A percentile compares a stretch with the other conserved stretches of the same genome.
Conservation (phyloP, 2,329 filamentous ascomycete species). For the Pseudogymnoascus sp. region DNA sequence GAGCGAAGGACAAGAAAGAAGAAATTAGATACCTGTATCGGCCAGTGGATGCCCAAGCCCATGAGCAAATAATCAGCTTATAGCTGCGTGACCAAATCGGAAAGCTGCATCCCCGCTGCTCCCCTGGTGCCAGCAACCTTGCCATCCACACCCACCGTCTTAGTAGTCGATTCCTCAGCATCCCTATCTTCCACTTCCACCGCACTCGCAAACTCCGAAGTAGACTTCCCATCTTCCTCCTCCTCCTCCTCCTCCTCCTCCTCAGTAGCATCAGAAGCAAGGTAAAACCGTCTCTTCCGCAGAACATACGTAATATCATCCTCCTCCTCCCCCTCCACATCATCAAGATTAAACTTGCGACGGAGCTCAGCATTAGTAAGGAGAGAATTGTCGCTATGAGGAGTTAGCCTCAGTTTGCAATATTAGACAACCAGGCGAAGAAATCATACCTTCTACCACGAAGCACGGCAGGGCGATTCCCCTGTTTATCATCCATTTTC, state of each 20-base stretch:
- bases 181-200: slow-evolving; percentile 29
- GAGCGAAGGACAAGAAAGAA: background rate
- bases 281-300: background rate
- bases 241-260: slow-evolving; percentile 1
- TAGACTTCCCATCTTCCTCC: slow-evolving; percentile 11
- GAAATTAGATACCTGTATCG: background rate
- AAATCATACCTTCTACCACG: background rate
- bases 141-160: slow-evolving; percentile 40
- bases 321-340: background rate
- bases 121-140: slow-evolving; percentile 52
- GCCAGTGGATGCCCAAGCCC: background rate
- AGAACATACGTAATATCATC: background rate
- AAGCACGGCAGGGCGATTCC: background rate
- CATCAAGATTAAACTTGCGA: background rate
- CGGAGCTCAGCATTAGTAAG: background rate
- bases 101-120: slow-evolving; percentile 39
- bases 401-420: background rate
- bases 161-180: slow-evolving; percentile 31
- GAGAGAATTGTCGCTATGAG: background rate
- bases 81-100: slow-evolving; percentile 36
- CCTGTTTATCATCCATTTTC: background rate
- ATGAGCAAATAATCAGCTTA: slow-evolving; percentile 4
- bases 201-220: slow-evolving; percentile 9
- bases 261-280: background rate
- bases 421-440: background rate